phyloP scores from a whole-genome alignment of 176 grass and related monocot species.

The Ampelocalamus luodianensis region DNA sequence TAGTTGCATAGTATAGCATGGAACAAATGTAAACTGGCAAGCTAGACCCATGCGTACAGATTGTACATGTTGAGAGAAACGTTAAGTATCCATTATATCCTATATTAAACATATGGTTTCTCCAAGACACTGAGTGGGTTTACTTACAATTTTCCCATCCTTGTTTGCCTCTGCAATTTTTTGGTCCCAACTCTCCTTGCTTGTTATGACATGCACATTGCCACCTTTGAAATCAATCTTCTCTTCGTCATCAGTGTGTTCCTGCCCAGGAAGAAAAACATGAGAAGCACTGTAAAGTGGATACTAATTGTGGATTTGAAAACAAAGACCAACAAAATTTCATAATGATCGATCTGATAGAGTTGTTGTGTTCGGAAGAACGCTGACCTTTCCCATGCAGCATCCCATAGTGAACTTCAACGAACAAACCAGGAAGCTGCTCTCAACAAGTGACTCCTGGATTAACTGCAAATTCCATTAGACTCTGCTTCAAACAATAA shows the following conservation, averaged over 20 bases:
- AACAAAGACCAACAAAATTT: neutral
- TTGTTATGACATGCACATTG: conserved; percentile 87
- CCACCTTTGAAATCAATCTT: conserved; percentile 78
- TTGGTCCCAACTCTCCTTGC: conserved; percentile 81
- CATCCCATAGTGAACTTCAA: conserved; percentile 47
- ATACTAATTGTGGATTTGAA: neutral
- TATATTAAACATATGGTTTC: neutral
- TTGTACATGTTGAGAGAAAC: neutral
- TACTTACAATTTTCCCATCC: conserved; percentile 86
- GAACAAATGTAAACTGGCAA: neutral
- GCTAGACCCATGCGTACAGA: neutral
- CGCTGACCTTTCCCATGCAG: conserved; percentile 52
- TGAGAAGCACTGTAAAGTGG: neutral
- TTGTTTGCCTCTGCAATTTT: conserved; percentile 82
- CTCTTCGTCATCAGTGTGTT: conserved; percentile 56
- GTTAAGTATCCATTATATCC: neutral
- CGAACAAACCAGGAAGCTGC: neutral
- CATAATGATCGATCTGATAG: neutral
- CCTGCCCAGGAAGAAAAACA: conserved; percentile 50
- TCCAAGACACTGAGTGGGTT: neutral
- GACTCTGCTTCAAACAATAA: neutral
- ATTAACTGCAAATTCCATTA: neutral
- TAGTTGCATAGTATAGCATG: neutral
- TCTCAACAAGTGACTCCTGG: neutral
- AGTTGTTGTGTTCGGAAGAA: neutral